Evolutionary conservation across 768 basidiomycete genomes (phyloP).

Genomic region (Lentinula sp.): DNA sequence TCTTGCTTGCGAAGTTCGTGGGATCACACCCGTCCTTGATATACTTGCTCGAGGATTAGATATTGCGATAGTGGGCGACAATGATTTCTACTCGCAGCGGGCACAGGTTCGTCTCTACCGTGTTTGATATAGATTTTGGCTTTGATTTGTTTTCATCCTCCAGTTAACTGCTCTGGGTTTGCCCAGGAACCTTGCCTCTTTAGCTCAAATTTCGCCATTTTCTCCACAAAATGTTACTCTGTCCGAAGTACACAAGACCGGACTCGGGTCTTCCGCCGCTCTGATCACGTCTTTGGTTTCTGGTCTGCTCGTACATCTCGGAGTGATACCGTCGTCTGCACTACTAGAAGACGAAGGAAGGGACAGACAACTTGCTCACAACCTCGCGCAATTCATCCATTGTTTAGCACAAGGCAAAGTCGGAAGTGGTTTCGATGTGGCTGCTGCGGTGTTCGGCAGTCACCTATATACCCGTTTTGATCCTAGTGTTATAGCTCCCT

Average conservation of each 20-base stretch:
- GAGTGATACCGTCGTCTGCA: slow-evolving; percentile 46
- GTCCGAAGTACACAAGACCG: slow-evolving; percentile 92
- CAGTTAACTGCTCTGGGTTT: slow-evolving; percentile 63
- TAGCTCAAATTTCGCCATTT: slow-evolving; percentile 74
- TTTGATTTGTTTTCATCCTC: neutral
- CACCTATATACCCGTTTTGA: slow-evolving; percentile 89
- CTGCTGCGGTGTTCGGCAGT: slow-evolving; percentile 90
- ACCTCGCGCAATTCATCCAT: slow-evolving; percentile 90
- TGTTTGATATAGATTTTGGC: neutral
- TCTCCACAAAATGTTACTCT: slow-evolving; percentile 61
- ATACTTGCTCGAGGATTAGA: slow-evolving; percentile 53
- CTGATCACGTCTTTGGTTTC: slow-evolving; percentile 93
- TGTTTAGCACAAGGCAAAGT: slow-evolving; percentile 98
- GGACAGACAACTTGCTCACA: slow-evolving; percentile 71
- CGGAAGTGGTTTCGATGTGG: slow-evolving; percentile 95
- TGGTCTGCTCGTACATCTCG: slow-evolving; percentile 73
- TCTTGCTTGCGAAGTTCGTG: slow-evolving; percentile 58
- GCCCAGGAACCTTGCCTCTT: slow-evolving; percentile 56
- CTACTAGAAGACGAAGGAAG: slow-evolving; percentile 37
- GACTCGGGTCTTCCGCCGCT: slow-evolving; percentile 94
- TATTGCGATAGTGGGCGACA: slow-evolving; percentile 84
- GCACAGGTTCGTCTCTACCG: slow-evolving; percentile 52
- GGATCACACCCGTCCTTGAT: slow-evolving; percentile 32
- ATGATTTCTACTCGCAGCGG: slow-evolving; percentile 96
- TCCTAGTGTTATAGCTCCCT: slow-evolving; percentile 56